Evolutionary conservation across 2,329 filamentous ascomycete species (phyloP).

Genomic region (Polychaeton citri): DNA sequence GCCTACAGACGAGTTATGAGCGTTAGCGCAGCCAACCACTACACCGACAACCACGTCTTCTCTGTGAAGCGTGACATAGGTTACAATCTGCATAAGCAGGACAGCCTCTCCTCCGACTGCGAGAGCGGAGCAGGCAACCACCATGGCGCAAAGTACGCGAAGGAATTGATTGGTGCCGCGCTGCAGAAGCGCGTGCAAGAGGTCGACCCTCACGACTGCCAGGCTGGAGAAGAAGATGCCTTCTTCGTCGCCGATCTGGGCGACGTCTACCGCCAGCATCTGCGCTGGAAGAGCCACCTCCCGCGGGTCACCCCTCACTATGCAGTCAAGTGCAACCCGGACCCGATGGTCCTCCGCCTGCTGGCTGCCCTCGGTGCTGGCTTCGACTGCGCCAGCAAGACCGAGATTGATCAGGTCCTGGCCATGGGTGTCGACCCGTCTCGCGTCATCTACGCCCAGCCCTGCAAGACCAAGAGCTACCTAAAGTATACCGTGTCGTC

Average conservation of each 20-base stretch:
- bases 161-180: conserved; percentile 74
- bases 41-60: conserved; percentile 23
- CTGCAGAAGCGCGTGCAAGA: conserved; percentile 71
- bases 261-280: conserved; percentile 95
- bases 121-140: conserved; percentile 18
- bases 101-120: conserved; percentile 12
- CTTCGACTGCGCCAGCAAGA: conserved; percentile 97
- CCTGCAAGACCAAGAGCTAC: conserved; percentile 98
- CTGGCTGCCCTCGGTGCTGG: conserved; percentile 80
- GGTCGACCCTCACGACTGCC: conserved; percentile 78
- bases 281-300: conserved; percentile 94
- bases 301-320: conserved; percentile 92
- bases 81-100: conserved; percentile 3
- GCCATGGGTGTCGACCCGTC: conserved; percentile 68
- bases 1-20: conserved; percentile 48
- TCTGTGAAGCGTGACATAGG: conserved; percentile 22
- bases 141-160: conserved; percentile 43
- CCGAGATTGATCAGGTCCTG: conserved; percentile 87
- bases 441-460: conserved; percentile 97
- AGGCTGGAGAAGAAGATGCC: conserved; percentile 86
- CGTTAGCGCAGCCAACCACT: conserved; percentile 50
- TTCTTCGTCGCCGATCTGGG: conserved; percentile 98
- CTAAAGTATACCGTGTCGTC: conserved; percentile 74
- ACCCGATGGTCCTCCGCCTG: conserved; percentile 75
- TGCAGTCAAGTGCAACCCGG: conserved; percentile 98